Conservation (phyloP, 345 rosid species). For the Syzygium oleosum region DNA sequence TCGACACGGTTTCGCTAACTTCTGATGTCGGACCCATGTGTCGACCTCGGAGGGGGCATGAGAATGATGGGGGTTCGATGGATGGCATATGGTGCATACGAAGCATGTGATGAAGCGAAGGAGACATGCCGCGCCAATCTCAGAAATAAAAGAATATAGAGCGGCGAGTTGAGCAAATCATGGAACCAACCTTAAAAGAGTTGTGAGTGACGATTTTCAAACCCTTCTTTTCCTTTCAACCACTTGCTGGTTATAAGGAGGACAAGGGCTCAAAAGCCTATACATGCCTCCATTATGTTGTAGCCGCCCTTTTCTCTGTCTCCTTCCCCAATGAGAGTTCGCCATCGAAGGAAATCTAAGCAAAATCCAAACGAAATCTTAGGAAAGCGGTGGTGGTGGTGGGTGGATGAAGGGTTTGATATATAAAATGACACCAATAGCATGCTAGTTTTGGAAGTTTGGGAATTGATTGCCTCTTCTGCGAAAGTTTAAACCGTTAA, state of each 20-base stretch:
- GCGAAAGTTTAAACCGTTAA: neutral
- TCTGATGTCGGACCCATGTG: neutral
- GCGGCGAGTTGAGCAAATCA: neutral
- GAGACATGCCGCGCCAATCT: neutral
- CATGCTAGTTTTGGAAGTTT: neutral
- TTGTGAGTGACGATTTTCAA: neutral
- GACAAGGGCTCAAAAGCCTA: neutral
- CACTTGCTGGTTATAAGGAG: neutral
- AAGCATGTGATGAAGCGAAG: neutral
- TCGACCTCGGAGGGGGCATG: neutral
- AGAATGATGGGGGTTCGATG: neutral
- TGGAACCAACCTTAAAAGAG: neutral
- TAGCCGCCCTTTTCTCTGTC: neutral
- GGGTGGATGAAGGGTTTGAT: neutral
- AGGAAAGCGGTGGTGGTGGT: neutral
- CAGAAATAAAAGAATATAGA: neutral
- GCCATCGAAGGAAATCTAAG: neutral
- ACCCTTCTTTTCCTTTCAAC: neutral
- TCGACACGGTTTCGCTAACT: neutral
- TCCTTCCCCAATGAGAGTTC: neutral
- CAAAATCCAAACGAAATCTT: neutral
- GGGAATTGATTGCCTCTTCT: neutral
- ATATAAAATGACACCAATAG: neutral
- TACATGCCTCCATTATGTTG: neutral
- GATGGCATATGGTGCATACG: neutral